Evolutionary conservation across 2,329 filamentous ascomycete species (phyloP).

Genomic region (Arthrinium puccinioides): DNA sequence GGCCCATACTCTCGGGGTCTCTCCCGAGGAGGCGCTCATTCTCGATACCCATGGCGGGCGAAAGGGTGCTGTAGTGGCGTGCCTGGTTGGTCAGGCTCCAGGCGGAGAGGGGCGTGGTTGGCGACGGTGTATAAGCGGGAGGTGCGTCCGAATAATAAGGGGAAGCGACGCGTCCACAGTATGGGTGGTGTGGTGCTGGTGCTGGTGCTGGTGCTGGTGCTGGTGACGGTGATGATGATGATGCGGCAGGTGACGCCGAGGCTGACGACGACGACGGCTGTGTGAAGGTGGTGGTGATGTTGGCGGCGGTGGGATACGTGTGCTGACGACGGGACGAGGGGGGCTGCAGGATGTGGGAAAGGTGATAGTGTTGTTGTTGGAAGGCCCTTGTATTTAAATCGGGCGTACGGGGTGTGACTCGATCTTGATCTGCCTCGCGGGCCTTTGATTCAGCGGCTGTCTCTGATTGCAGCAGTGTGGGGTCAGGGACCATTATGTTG

Average conservation of each 20-base stretch:
- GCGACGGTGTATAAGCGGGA: slow-evolving; percentile 42
- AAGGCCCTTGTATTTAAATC: slow-evolving; percentile 3
- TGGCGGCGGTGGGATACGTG: slow-evolving; percentile 2
- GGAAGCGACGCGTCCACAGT: slow-evolving; percentile 16
- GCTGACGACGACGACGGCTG: slow-evolving; percentile 3
- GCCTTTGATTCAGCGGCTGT: slow-evolving; percentile 32
- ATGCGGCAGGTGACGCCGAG: slow-evolving; percentile 1
- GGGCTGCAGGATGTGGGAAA: neutral
- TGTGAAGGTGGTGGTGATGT: slow-evolving; percentile 8
- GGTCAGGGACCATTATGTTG: slow-evolving; percentile 41
- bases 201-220: slow-evolving; percentile 9
- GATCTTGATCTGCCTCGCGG: slow-evolving; percentile 35
- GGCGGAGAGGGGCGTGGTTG: slow-evolving; percentile 10
- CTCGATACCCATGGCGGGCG: slow-evolving; percentile 36
- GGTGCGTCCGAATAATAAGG: slow-evolving; percentile 35
- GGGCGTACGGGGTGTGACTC: slow-evolving; percentile 7
- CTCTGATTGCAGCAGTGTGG: slow-evolving; percentile 28
- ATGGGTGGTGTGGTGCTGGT: slow-evolving; percentile 14
- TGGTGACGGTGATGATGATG: slow-evolving; percentile 17
- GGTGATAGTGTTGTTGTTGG: neutral
- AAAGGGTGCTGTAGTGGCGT: slow-evolving; percentile 38
- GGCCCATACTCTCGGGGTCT: slow-evolving; percentile 40
- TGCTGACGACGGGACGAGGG: neutral
- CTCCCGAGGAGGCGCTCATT: slow-evolving; percentile 32
- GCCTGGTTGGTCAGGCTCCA: slow-evolving; percentile 9